Conservation (phyloP, 805 yeast genomes). For the Saturnispora gosingensis region DNA sequence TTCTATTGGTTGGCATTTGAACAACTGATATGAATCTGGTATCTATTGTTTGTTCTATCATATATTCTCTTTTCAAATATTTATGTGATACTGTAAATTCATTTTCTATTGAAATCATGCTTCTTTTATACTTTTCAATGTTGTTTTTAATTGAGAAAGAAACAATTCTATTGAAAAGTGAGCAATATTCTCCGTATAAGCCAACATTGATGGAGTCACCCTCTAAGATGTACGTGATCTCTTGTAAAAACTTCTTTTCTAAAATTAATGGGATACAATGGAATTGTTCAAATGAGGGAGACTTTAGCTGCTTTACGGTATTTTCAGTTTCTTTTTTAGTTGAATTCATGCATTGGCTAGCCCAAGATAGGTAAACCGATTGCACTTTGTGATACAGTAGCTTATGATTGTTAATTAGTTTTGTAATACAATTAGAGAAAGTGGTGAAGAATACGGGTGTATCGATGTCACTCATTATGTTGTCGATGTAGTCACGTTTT, state of each 20-base stretch:
- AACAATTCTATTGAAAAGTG: constrained; percentile 17
- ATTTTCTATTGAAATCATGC: constrained; percentile 16
- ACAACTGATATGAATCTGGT: constrained; percentile 44
- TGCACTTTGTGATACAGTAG: constrained; percentile 23
- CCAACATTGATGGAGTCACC: constrained; percentile 18
- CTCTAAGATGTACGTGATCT: constrained; percentile 15
- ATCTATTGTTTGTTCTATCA: constrained; percentile 36
- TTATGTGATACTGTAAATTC: constrained; percentile 23
- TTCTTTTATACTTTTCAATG: constrained; percentile 20
- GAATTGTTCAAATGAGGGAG: constrained; percentile 20
- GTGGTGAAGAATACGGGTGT: constrained; percentile 29
- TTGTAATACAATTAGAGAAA: constrained; percentile 22
- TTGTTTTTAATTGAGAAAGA: constrained; percentile 16
- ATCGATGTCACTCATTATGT: constrained; percentile 27
- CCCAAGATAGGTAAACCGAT: constrained; percentile 17
- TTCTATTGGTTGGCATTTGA: constrained; percentile 44
- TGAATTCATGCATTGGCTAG: constrained; percentile 10
- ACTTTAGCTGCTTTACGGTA: constrained; percentile 9
- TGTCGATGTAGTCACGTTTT: constrained; percentile 34
- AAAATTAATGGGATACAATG: constrained; percentile 13
- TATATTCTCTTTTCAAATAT: constrained; percentile 13
- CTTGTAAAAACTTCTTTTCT: constrained; percentile 16
- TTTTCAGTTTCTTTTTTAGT: constrained; percentile 2
- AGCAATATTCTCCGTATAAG: constrained; percentile 21
- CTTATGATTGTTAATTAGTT: constrained; percentile 27